Evolutionary conservation across 164 flowering plant genomes (phyloP).

Genomic region (Piper longum): DNA sequence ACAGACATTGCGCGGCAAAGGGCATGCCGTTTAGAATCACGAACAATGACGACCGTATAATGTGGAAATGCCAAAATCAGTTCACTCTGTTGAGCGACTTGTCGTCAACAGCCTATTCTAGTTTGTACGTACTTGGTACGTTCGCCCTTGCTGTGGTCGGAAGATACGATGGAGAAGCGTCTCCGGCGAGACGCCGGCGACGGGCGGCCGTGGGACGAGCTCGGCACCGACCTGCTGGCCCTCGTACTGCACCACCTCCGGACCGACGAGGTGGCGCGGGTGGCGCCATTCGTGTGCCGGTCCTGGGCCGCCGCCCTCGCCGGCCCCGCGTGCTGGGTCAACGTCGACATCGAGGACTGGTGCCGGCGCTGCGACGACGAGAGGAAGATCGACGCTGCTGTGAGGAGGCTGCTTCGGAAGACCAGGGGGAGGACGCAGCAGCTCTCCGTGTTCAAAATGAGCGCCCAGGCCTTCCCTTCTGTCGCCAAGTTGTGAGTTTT

Average conservation of each 20-base stretch:
- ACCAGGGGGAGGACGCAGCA: constrained; percentile 10
- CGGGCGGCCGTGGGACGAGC: constrained; percentile 11
- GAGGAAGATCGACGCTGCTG: constrained; percentile 4
- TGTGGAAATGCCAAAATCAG: too few relatives aligned
- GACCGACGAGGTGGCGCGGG: constrained; percentile 10
- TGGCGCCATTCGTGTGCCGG: constrained; percentile 15
- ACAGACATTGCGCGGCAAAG: too few relatives aligned
- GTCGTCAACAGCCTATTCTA: too few relatives aligned
- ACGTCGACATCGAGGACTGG: constrained; percentile 20
- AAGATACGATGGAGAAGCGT: too few relatives aligned
- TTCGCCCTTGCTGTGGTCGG: too few relatives aligned
- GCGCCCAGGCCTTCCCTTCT: constrained; percentile 10
- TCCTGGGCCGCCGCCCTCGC: constrained; percentile 15
- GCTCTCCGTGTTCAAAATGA: constrained; percentile 13
- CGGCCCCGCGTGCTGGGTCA: constrained; percentile 22
- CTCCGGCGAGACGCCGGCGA: too few relatives aligned
- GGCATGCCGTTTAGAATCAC: too few relatives aligned
- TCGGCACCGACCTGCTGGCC: constrained; percentile 18
- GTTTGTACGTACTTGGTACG: too few relatives aligned
- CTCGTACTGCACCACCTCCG: constrained; percentile 9
- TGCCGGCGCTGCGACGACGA: constrained; percentile 10
- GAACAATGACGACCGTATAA: too few relatives aligned
- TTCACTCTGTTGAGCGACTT: too few relatives aligned
- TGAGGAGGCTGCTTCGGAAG: constrained; percentile 15
- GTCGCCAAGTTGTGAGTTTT: constrained; percentile 6